Evolutionary conservation across 148 eudicot genomes (phyloP), one percentile per base, ranked within the genome.

Genomic region (Rhododendron griersonianum): DNA sequence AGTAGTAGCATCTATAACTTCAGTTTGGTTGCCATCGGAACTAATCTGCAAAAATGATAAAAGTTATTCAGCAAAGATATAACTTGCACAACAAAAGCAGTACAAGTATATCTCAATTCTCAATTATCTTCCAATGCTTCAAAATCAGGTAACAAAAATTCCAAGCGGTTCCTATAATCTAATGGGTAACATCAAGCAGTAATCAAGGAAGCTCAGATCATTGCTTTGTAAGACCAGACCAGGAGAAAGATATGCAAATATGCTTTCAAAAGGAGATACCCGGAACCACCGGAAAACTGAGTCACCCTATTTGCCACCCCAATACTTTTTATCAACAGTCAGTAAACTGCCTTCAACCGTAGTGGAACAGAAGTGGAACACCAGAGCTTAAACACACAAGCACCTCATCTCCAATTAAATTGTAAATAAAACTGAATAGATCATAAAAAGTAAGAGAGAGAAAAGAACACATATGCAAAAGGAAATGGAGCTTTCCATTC

Each of bases 281-380:
- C 98, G 91, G 85, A 95, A 93, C 98, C 99, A 97, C 84, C 95
- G 93, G 85, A 92, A 95, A 89, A 91, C 81, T 48, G 99, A 97
- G n/a, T 93, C 92, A 84, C 98, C 99, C 91, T 97, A 98, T 85
- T 95, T 95, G 87, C 99, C 99, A 71, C 99, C 99, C 98, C 98
- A 95, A 87, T 95, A 97, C 83, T 86, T 89, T 89, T 92, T 97
- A 81, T 95, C 93, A 73, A 89, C 93, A 30, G 88, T 88, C 86
- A 97, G 89, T 51, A 88, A 88, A 84, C 93, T 90, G 86, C 98
- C 98, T 93, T 97, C 99, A 88, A 95, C 88, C 81, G 89, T 89
- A 84, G 89, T 30, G 30, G 30, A 30, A 30, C 30, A 30, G 30
- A 30, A 30, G 30, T 30, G 30, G 30, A 30, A 30, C 30, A 30